Evolutionary conservation across 2,329 filamentous ascomycete species (phyloP).

Genomic region (Lachnellula occidentalis): DNA sequence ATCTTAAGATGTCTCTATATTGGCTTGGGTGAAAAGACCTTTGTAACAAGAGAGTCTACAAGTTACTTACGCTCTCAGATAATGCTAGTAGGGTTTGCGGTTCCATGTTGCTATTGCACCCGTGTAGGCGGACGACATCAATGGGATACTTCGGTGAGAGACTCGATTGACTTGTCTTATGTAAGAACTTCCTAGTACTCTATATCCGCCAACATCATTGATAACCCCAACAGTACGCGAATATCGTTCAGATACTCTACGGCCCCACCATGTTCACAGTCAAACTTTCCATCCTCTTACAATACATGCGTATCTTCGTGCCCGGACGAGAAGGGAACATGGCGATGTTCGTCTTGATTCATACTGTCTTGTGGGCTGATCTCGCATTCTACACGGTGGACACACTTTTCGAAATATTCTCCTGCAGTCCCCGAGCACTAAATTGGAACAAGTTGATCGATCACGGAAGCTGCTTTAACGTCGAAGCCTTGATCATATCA

Average conservation of each 20-base stretch:
- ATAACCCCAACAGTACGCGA: background rate
- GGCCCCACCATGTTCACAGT: slow-evolving; percentile 3
- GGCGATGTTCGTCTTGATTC: slow-evolving; percentile 1
- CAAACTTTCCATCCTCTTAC: slow-evolving; percentile 2
- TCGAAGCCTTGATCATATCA: slow-evolving; percentile 1
- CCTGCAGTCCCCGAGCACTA: slow-evolving; percentile 3
- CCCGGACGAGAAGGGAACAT: background rate
- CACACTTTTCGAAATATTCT: slow-evolving; percentile 3
- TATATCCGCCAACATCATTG: background rate
- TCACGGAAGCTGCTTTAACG: background rate
- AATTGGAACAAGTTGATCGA: slow-evolving; percentile 2
- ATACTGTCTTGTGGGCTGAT: background rate
- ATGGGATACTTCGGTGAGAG: slow-evolving; percentile 2
- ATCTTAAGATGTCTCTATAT: background rate
- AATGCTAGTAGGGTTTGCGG: background rate
- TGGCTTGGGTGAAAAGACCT: background rate
- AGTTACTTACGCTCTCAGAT: background rate
- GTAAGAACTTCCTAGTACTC: background rate
- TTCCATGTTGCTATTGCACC: background rate
- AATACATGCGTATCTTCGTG: slow-evolving; percentile 5
- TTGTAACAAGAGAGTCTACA: background rate
- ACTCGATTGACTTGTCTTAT: slow-evolving; percentile 4
- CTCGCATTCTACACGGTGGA: slow-evolving; percentile 1
- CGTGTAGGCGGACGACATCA: slow-evolving; percentile 1
- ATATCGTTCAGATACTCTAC: slow-evolving; percentile 3